Base-by-base conservation (phyloP, 441 rosid species). In the Eutrema salsugineum region DNA sequence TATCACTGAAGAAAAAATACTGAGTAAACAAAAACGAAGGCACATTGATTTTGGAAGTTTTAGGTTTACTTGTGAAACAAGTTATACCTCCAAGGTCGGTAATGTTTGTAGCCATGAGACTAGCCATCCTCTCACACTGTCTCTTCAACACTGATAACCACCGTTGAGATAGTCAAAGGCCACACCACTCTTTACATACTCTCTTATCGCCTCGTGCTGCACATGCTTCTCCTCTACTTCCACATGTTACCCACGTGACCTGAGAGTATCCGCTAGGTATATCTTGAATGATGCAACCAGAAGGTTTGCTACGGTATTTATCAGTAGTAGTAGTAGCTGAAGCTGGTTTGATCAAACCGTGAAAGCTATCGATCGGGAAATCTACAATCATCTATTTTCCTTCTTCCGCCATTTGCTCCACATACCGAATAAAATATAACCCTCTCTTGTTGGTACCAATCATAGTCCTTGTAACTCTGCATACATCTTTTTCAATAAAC, bases 251-350 rank as follows among this genome's bases (percentile, higher is more conserved):
- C 97, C 98, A 90, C 4, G 88, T 87, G 36, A 88, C 79, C 89
- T 86, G 81, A 30, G 94, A 88, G 81, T 90, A 92, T 6, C 96
- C 96, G 60, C 88, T 86, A 24, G 90, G 85, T 88, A 92, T 85
- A 58, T 86, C 96, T 64, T 88, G 87, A 77, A 92, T 87, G 24
- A 92, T 46, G 78, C 94, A 88, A 22, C 98, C 96, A 2, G 98
- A 90, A 3, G 94, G 86, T 27, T 78, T 75, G 78, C 93, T 85
- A 79, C 79, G 78, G 80, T 84, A 88, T 4, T 88, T 87, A 50
- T 79, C 80, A 22, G 87, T 27, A 27, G 44, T n/a, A n/a, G n/a
- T 36, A 16, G 49, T 33, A 69, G 17, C 16, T 35, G 73, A 49
- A 24, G n/a, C 76, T 51, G 75, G 66, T 27, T 87, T 88, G 20